Percentiles rank a stretch among this genome's conserved stretches.
Conservation (phyloP, 345 rosid species). For the Combretum micranthum region DNA sequence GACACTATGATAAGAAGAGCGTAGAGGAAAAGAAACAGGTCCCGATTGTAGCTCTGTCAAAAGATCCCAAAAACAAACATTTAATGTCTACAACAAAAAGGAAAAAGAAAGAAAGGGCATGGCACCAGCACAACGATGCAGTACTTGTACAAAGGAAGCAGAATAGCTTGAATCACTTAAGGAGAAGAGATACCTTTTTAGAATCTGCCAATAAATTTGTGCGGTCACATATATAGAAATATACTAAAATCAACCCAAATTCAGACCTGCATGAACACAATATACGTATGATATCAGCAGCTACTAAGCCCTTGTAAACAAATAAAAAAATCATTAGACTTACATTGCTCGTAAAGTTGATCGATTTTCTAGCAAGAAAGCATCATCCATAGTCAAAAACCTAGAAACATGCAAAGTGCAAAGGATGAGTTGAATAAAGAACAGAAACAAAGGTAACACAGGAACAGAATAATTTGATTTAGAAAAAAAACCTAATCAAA, state of each 20-base stretch:
- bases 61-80: not conserved
- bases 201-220: constrained; percentile 68
- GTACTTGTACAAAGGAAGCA: too few relatives aligned
- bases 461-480: constrained; percentile 1
- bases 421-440: constrained; percentile 14
- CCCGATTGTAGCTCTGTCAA: constrained; percentile 86
- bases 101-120: too few relatives aligned
- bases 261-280: constrained; percentile 62
- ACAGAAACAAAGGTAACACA: constrained; percentile 4
- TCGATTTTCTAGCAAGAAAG: constrained; percentile 90
- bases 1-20: constrained; percentile 81
- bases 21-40: constrained; percentile 87
- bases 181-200: constrained; percentile 47
- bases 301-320: not conserved
- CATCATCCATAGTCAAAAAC: constrained; percentile 85
- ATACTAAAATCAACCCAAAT: constrained; percentile 61
- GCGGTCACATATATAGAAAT: constrained; percentile 82
- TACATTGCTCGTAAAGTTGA: constrained; percentile 81
- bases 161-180: too few relatives aligned
- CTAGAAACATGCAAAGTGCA: constrained; percentile 26
- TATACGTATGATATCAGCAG: not conserved
- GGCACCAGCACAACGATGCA: too few relatives aligned
- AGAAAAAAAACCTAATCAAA: constrained; percentile 51
- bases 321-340: constrained; percentile 15
- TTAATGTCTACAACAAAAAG: too few relatives aligned